Evolutionary conservation across 23 red algal genomes (phyloP).

Genomic region (Chondrus crispus): DNA sequence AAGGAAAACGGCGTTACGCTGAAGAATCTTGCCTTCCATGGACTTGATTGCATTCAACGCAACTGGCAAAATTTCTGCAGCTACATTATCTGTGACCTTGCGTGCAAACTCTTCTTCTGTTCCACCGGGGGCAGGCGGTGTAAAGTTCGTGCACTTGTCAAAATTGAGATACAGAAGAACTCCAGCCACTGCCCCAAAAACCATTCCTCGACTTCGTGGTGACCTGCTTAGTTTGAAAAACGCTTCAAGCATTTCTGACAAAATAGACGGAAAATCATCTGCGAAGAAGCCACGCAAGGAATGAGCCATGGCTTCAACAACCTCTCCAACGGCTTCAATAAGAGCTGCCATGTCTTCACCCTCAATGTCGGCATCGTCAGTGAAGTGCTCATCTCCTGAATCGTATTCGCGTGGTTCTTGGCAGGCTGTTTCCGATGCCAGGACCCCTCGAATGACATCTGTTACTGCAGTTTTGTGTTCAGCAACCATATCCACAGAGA

Average conservation of each 20-base stretch:
- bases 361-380: background rate
- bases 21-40: background rate
- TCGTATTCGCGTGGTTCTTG: background rate
- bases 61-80: background rate
- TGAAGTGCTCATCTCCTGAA: background rate
- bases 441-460: background rate
- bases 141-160: background rate
- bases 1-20: background rate
- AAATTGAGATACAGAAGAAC: background rate
- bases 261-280: background rate
- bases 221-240: background rate
- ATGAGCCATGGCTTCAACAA: background rate
- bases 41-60: background rate
- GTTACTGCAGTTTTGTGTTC: background rate
- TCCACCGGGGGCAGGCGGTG: background rate
- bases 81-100: background rate
- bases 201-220: background rate
- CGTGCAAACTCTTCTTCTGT: background rate
- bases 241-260: background rate
- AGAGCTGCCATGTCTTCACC: background rate
- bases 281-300: background rate
- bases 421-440: background rate
- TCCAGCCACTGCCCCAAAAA: background rate
- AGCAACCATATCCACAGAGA: background rate
- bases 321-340: conserved; percentile 7